Conservation (phyloP, 208 protist species). For the Trypanosoma theileri region DNA sequence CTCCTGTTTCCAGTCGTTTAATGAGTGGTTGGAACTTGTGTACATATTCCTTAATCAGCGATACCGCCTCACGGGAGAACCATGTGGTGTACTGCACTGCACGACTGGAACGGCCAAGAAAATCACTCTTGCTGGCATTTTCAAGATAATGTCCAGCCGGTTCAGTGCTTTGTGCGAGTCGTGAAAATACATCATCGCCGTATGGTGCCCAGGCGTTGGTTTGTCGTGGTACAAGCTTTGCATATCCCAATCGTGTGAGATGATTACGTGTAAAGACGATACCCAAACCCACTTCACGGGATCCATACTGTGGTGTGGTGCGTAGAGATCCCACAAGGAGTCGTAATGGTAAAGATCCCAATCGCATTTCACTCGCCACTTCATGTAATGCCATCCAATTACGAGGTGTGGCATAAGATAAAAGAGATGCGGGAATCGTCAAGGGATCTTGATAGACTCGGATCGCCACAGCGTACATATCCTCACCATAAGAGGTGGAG, state of each 20-base stretch:
- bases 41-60: slow-evolving; percentile 65
- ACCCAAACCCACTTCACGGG: slow-evolving; percentile 82
- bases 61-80: slow-evolving; percentile 74
- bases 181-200: slow-evolving; percentile 68
- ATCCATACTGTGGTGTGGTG: slow-evolving; percentile 77
- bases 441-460: slow-evolving; percentile 37
- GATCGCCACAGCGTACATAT: slow-evolving; percentile 37
- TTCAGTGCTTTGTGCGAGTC: slow-evolving; percentile 62
- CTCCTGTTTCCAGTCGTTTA: slow-evolving; percentile 56
- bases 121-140: slow-evolving; percentile 64
- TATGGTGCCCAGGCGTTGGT: slow-evolving; percentile 70
- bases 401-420: slow-evolving; percentile 42
- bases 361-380: slow-evolving; percentile 46
- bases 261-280: slow-evolving; percentile 69
- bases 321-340: slow-evolving; percentile 73
- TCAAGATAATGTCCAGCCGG: slow-evolving; percentile 69
- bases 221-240: slow-evolving; percentile 65
- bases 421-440: slow-evolving; percentile 48
- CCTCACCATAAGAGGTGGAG: slow-evolving; percentile 33
- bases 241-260: slow-evolving; percentile 78
- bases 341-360: slow-evolving; percentile 53
- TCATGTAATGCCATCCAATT: slow-evolving; percentile 81
- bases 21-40: slow-evolving; percentile 69
- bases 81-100: slow-evolving; percentile 56
- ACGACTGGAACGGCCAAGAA: slow-evolving; percentile 46